Conservation (phyloP, 495 filamentous ascomycete species). For the Wilcoxina mikolae region DNA sequence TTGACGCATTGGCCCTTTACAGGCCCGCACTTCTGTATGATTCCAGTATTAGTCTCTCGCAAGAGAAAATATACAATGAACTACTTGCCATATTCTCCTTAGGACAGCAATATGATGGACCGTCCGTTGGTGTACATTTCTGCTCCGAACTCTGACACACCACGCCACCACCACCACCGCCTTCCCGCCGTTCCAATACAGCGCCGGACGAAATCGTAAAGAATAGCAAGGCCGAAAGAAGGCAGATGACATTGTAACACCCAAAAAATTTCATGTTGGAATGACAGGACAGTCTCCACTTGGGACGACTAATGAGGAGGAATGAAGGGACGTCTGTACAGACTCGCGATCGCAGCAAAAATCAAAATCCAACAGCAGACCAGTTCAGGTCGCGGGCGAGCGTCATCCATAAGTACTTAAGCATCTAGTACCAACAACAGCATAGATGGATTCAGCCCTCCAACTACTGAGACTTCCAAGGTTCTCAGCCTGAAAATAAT, state of each 20-base stretch:
- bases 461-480: background rate
- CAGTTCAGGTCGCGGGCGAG: too few relatives aligned
- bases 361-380: background rate
- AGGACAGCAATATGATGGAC: background rate
- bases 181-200: background rate
- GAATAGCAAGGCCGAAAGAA: background rate
- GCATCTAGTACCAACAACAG: too few relatives aligned
- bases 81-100: background rate
- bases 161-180: background rate
- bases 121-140: background rate
- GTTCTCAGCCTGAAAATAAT: background rate
- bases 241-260: background rate
- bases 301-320: background rate
- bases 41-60: background rate
- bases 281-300: conserved; percentile 1
- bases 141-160: background rate
- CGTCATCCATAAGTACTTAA: background rate
- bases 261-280: background rate
- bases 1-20: background rate
- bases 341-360: background rate
- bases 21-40: background rate
- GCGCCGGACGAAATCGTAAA: background rate
- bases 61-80: background rate
- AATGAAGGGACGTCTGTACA: background rate
- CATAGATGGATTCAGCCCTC: too few relatives aligned